Evolutionary conservation across 2,329 filamentous ascomycete genomes (phyloP).

Genomic region (Thelonectria discophora): DNA sequence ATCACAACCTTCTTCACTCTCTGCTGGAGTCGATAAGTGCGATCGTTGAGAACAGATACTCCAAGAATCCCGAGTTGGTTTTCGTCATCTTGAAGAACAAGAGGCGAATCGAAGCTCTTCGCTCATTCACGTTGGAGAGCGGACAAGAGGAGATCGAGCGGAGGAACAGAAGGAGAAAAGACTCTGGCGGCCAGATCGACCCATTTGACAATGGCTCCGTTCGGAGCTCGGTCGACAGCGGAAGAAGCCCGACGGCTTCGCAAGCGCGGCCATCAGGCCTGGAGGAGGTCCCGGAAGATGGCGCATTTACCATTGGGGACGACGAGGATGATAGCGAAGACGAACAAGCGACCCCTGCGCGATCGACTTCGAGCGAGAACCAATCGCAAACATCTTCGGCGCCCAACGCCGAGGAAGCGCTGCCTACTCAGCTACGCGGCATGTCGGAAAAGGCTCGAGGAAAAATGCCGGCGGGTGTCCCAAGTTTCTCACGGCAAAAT

Average conservation of each 20-base stretch:
- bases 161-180: conserved; percentile 75
- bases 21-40: conserved; percentile 89
- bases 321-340: conserved; percentile 73
- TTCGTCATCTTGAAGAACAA: conserved; percentile 81
- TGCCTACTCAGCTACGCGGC: conserved; percentile 83
- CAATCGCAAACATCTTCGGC: conserved; percentile 74
- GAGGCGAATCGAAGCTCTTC: conserved; percentile 84
- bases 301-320: conserved; percentile 88
- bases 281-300: conserved; percentile 65
- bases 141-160: conserved; percentile 91
- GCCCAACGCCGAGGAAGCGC: conserved; percentile 75
- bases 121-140: conserved; percentile 89
- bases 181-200: conserved; percentile 62
- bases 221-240: conserved; percentile 73
- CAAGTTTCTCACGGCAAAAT: conserved; percentile 89
- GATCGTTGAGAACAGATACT: conserved; percentile 88
- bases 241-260: conserved; percentile 64
- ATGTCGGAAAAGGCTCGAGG: conserved; percentile 98
- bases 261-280: conserved; percentile 40
- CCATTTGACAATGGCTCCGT: conserved; percentile 58
- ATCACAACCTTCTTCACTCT: conserved; percentile 82
- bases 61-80: conserved; percentile 81
- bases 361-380: conserved; percentile 71
- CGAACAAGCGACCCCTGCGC: conserved; percentile 65
- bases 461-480: conserved; percentile 87